Conservation (phyloP, 2,329 filamentous ascomycete genomes). For the Chaetothyriales sp. region DNA sequence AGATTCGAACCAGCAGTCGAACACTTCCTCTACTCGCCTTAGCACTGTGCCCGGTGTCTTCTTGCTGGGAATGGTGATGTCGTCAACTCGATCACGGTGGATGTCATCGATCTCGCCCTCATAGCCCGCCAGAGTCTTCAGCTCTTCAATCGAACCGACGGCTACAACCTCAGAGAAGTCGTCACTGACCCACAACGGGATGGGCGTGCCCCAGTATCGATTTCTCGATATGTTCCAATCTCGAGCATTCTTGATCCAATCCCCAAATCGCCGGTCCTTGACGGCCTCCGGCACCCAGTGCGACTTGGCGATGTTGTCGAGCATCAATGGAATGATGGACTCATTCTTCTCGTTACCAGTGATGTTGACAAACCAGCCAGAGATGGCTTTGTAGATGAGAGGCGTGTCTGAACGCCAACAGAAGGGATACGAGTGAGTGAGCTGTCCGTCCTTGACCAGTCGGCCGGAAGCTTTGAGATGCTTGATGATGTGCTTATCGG, state of each 20-base stretch:
- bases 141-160: conserved; percentile 64
- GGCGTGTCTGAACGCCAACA: conserved; percentile 80
- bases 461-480: conserved; percentile 61
- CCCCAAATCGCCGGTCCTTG: conserved; percentile 73
- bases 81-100: conserved; percentile 74
- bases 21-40: conserved; percentile 66
- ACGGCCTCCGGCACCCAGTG: conserved; percentile 78
- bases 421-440: conserved; percentile 76
- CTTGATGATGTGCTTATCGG: conserved; percentile 81
- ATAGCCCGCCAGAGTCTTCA: conserved; percentile 66
- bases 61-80: conserved; percentile 77
- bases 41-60: conserved; percentile 53
- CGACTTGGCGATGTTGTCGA: conserved; percentile 67
- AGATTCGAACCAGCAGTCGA: conserved; percentile 88
- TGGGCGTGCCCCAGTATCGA: conserved; percentile 79
- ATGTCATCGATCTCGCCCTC: conserved; percentile 64
- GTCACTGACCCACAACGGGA: conserved; percentile 75
- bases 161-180: conserved; percentile 70
- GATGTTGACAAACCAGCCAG: conserved; percentile 82
- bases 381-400: conserved; percentile 76
- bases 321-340: conserved; percentile 60
- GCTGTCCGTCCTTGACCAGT: conserved; percentile 62
- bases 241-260: conserved; percentile 70
- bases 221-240: conserved; percentile 88
- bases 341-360: conserved; percentile 34